Conservation (phyloP, 305 asterid genomes). For the Withania somnifera region DNA sequence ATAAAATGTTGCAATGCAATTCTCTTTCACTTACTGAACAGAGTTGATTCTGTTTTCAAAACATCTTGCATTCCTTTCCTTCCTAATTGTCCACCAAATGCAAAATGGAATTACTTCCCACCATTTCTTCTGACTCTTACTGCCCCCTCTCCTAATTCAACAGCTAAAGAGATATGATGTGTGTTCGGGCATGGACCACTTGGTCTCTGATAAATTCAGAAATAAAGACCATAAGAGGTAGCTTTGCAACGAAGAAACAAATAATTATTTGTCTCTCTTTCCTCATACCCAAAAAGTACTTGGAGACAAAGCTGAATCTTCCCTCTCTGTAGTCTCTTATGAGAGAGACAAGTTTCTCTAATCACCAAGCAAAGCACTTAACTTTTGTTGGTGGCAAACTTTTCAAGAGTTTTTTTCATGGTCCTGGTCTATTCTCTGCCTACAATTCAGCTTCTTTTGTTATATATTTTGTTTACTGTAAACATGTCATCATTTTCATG, state of each 20-base stretch:
- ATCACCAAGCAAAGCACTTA: background rate
- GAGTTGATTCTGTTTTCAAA: background rate
- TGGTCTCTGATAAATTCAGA: background rate
- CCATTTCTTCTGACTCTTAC: background rate
- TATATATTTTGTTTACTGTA: too few relatives aligned
- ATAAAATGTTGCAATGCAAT: background rate
- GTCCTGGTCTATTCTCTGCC: background rate
- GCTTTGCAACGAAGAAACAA: background rate
- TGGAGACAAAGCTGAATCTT: too few relatives aligned
- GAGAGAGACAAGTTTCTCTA: background rate
- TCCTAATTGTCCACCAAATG: background rate
- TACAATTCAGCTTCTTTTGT: too few relatives aligned
- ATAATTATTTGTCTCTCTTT: background rate
- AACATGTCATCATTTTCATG: too few relatives aligned
- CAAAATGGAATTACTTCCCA: background rate
- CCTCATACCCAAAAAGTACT: background rate
- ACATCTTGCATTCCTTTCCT: background rate
- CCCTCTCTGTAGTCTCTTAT: too few relatives aligned
- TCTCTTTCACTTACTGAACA: background rate
- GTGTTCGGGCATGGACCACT: background rate
- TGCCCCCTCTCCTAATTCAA: background rate
- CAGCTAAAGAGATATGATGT: background rate
- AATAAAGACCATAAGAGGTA: too few relatives aligned
- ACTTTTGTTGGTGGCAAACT: background rate
- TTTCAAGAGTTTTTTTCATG: background rate